Evolutionary conservation across 2,329 filamentous ascomycete genomes (phyloP).

Genomic region (Talaromyces sp.): DNA sequence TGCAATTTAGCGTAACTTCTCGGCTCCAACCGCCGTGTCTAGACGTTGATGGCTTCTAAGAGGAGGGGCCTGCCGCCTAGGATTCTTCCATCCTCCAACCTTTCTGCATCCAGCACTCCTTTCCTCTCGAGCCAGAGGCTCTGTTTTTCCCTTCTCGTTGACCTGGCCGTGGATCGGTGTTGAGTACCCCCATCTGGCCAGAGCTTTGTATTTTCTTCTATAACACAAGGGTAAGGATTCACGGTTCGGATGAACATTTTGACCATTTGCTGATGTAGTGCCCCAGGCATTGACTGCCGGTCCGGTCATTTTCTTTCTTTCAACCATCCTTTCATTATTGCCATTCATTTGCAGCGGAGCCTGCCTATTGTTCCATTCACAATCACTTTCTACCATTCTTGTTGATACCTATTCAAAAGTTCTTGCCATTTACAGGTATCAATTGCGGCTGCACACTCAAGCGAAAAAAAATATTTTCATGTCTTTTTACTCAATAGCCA

Average conservation of each 20-base stretch:
- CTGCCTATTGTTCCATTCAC: not conserved
- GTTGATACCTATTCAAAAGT: not conserved
- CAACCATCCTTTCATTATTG: constrained; percentile 1
- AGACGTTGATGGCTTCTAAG: not conserved
- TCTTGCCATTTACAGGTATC: not conserved
- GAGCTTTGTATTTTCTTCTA: not conserved
- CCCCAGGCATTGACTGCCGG: constrained; percentile 13
- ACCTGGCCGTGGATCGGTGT: constrained; percentile 7
- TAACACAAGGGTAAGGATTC: not conserved
- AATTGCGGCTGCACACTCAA: not conserved
- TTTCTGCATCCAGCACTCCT: constrained; percentile 2
- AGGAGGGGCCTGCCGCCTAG: not conserved
- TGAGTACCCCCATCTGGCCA: not conserved
- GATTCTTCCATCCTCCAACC: not conserved
- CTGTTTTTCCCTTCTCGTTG: constrained; percentile 3
- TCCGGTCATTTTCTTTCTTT: constrained; percentile 4
- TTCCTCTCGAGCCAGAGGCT: constrained; percentile 14
- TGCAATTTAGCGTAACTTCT: constrained; percentile 2
- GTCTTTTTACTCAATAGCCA: not conserved
- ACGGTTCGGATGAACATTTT: not conserved
- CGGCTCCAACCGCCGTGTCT: not conserved
- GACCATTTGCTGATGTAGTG: not conserved
- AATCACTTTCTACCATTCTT: not conserved
- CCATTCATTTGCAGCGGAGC: constrained; percentile 8
- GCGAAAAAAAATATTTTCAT: not conserved